Evolutionary conservation across 331 rosid species (phyloP).

Genomic region (Ulmus americana): DNA sequence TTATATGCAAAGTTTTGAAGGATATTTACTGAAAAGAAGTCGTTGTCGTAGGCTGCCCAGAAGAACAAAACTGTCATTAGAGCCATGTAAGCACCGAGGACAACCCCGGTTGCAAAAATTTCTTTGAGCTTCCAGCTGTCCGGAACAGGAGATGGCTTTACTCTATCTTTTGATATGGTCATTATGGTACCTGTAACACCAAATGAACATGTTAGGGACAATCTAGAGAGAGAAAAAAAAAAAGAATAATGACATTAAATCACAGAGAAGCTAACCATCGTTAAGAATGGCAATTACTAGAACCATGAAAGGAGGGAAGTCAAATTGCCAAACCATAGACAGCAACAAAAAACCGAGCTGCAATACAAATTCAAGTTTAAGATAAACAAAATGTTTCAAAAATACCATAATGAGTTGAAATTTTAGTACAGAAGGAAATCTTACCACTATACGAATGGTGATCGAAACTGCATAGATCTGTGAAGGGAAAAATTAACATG

Average conservation of each 20-base stretch:
- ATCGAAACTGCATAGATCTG: conserved; percentile 81
- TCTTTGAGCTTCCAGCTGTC: conserved; percentile 77
- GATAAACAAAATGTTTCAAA: too few species aligned
- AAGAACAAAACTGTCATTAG: conserved; percentile 62
- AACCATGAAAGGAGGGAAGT: conserved; percentile 81
- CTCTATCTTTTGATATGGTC: conserved; percentile 77
- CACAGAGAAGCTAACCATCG: conserved; percentile 43
- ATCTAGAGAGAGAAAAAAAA: neutral
- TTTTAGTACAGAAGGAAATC: neutral
- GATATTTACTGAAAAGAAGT: conserved; percentile 31
- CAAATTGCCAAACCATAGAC: conserved; percentile 54
- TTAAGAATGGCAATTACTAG: conserved; percentile 74
- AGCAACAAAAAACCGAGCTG: conserved; percentile 70
- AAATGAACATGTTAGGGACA: conserved; percentile 13
- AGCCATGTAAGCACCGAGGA: conserved; percentile 59
- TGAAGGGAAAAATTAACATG: conserved; percentile 8
- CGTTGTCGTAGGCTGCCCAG: conserved; percentile 26
- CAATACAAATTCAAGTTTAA: conserved; percentile 7
- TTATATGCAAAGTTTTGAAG: neutral
- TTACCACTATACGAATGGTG: conserved; percentile 77
- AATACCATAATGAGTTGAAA: neutral
- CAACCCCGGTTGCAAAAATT: conserved; percentile 64
- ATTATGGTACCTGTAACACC: conserved; percentile 44
- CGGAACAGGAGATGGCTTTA: conserved; percentile 66
- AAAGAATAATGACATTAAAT: neutral